phyloP scores from a whole-genome alignment of 805 yeast species.

The Barnettozyma siamensis region DNA sequence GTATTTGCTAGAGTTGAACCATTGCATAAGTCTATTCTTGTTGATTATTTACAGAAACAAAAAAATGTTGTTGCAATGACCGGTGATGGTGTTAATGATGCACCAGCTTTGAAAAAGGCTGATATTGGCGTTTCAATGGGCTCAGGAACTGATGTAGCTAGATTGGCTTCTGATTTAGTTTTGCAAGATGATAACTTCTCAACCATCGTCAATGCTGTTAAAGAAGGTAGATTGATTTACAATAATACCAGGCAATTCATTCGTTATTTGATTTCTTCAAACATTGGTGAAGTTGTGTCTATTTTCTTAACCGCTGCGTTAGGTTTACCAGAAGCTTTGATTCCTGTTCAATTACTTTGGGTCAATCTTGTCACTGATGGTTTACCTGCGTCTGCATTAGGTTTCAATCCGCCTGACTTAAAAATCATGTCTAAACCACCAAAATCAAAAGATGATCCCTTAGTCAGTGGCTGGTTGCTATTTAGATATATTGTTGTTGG shows the following conservation, averaged over 20 bases:
- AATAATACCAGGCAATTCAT: conserved; percentile 38
- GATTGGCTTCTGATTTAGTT: conserved; percentile 53
- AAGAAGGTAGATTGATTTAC: conserved; percentile 46
- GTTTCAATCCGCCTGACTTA: conserved; percentile 38
- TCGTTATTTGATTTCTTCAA: conserved; percentile 42
- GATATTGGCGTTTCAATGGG: conserved; percentile 65
- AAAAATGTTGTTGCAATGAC: conserved; percentile 60
- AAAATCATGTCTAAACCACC: conserved; percentile 35
- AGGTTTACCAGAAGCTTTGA: conserved; percentile 46
- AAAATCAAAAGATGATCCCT: conserved; percentile 32
- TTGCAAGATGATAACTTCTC: conserved; percentile 50
- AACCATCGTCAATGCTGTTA: conserved; percentile 51
- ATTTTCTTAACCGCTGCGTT: conserved; percentile 49
- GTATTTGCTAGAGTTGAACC: conserved; percentile 54
- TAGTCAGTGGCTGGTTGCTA: conserved; percentile 33
- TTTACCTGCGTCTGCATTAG: conserved; percentile 55
- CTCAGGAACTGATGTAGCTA: conserved; percentile 56
- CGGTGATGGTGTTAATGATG: conserved; percentile 62
- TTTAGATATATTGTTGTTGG: conserved; percentile 35
- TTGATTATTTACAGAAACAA: conserved; percentile 38
- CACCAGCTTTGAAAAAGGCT: conserved; percentile 57
- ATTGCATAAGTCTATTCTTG: conserved; percentile 45
- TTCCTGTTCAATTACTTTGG: conserved; percentile 56
- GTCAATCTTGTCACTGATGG: conserved; percentile 53
- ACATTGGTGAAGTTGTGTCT: conserved; percentile 53